Conservation (phyloP, 1,284 basidiomycete species). For the Mycosarcoma mackinlayi region DNA sequence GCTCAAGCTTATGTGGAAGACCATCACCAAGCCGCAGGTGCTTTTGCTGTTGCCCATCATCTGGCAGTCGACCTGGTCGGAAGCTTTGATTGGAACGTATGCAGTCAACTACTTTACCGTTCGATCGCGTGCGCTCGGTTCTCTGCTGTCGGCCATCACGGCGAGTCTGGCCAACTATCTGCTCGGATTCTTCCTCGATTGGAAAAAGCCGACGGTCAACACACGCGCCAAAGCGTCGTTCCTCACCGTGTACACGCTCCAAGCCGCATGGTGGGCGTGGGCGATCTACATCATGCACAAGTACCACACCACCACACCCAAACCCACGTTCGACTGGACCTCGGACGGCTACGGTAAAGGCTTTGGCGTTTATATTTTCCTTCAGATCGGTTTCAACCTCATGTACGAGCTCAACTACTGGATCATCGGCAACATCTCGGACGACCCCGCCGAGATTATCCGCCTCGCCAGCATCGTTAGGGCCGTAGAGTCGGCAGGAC, state of each 20-base stretch:
- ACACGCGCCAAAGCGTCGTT: conserved; percentile 53
- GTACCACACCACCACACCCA: conserved; percentile 42
- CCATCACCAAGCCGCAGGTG: conserved; percentile 45
- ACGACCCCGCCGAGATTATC: conserved; percentile 58
- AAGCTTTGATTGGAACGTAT: conserved; percentile 64
- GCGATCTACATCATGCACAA: conserved; percentile 62
- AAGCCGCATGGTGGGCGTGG: conserved; percentile 65
- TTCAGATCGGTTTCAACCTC: conserved; percentile 60
- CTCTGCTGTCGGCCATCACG: conserved; percentile 65
- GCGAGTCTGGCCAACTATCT: conserved; percentile 63
- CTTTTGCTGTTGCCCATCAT: conserved; percentile 60
- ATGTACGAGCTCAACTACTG: conserved; percentile 65
- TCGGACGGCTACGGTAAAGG: conserved; percentile 57
- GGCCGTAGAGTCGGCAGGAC: conserved; percentile 62
- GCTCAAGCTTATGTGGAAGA: conserved; percentile 57
- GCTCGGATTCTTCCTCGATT: conserved; percentile 68
- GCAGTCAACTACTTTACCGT: conserved; percentile 60
- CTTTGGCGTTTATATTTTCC: conserved; percentile 61
- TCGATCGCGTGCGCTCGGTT: conserved; percentile 66
- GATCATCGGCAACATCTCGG: conserved; percentile 45
- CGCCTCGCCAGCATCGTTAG: conserved; percentile 62
- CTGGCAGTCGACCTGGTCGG: conserved; percentile 60
- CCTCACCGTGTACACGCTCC: conserved; percentile 53
- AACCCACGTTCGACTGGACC: conserved; percentile 60
- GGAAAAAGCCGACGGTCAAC: conserved; percentile 55